Evolutionary conservation across 441 rosid species (phyloP).

Genomic region (Corymbia calophylla): DNA sequence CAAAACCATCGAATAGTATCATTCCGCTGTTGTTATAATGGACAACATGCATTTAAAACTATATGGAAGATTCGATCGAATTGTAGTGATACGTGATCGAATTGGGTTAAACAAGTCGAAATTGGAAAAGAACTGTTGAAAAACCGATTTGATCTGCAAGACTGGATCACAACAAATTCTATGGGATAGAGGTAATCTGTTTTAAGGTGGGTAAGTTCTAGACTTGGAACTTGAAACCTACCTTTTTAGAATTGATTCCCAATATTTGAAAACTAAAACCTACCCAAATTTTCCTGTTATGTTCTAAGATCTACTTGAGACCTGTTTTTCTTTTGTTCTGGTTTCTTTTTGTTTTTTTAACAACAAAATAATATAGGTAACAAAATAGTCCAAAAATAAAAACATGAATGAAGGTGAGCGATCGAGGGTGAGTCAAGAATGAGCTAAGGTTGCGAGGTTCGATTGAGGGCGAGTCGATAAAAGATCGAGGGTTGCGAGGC

Average conservation of each 20-base stretch:
- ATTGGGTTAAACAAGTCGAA: background rate
- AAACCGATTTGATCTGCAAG: background rate
- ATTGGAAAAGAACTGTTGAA: background rate
- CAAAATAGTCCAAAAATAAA: too few relatives aligned
- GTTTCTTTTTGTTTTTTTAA: too few relatives aligned
- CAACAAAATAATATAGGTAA: too few relatives aligned
- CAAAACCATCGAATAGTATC: background rate
- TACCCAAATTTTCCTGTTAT: background rate
- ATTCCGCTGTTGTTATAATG: background rate
- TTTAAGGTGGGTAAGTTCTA: accelerated
- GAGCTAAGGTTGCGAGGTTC: background rate
- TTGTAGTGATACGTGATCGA: background rate
- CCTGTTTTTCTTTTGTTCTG: too few relatives aligned
- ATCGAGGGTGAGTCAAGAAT: background rate
- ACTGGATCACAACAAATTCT: background rate
- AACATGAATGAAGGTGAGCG: background rate
- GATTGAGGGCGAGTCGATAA: too few relatives aligned
- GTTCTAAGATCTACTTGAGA: background rate
- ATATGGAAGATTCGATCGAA: background rate
- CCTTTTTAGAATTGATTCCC: too few relatives aligned
- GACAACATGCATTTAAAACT: background rate
- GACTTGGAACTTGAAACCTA: too few relatives aligned
- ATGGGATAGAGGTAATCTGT: background rate
- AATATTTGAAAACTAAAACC: too few relatives aligned
- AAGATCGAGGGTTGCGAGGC: background rate